Percentiles rank a stretch among this genome's conserved stretches.
These are phyloP conservation scores for Discostella stelligera DNA, from an alignment of 352 stramenopile species.

Conservation along the genomic window DNA sequence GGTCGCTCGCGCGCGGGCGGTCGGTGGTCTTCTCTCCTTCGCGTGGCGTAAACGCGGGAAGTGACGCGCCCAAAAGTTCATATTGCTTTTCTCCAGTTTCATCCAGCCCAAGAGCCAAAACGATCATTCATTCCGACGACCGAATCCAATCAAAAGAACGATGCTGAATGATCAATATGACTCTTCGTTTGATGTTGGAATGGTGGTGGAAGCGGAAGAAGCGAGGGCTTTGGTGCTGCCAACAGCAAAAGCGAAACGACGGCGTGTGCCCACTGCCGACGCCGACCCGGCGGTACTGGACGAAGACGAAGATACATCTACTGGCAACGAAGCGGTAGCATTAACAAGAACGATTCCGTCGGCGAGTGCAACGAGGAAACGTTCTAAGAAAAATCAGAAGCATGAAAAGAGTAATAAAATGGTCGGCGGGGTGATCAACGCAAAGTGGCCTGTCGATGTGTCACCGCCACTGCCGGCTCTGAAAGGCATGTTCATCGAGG, in stretches of 20 bases:
- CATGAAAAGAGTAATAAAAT: constrained; percentile 18
- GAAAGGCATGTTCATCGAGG: constrained; percentile 40
- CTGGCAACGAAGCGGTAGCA: neutral
- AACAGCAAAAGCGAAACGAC: constrained; percentile 10
- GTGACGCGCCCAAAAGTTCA: too few species aligned
- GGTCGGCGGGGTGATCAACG: neutral
- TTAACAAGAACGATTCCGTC: neutral
- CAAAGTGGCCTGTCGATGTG: neutral
- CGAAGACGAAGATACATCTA: neutral
- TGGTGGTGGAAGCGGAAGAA: constrained; percentile 28
- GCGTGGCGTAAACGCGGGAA: too few species aligned
- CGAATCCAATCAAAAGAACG: too few species aligned
- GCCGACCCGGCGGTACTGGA: constrained; percentile 30
- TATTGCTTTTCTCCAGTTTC: too few species aligned
- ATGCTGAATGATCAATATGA: constrained; percentile 30
- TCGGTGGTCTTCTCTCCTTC: too few species aligned
- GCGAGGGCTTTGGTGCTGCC: neutral
- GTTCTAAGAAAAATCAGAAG: constrained; percentile 16
- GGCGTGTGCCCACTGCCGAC: neutral
- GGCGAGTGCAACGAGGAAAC: constrained; percentile 1
- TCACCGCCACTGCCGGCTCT: constrained; percentile 9
- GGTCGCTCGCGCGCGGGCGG: too few species aligned
- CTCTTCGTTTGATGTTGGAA: constrained; percentile 31
- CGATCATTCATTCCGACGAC: too few species aligned
- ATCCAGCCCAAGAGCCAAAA: too few species aligned